Evolutionary conservation across 2,329 filamentous ascomycete species (phyloP).

Genomic region (Aphanoascus verrucosus): DNA sequence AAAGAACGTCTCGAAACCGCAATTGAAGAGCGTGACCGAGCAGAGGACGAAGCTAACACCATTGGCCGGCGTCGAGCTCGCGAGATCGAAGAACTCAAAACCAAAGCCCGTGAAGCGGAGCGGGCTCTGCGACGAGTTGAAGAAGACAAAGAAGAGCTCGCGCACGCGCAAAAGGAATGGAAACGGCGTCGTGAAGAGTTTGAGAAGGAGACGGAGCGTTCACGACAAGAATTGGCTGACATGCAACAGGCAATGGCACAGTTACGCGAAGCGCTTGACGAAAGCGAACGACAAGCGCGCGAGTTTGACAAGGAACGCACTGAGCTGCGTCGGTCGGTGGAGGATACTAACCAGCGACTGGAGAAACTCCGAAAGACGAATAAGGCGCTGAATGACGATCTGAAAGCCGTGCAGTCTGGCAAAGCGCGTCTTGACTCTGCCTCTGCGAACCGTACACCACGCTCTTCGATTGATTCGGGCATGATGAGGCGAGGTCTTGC

Average conservation of each 20-base stretch:
- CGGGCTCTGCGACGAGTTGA: conserved; percentile 59
- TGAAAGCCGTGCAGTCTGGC: conserved; percentile 31
- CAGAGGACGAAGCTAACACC: conserved; percentile 79
- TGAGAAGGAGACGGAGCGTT: conserved; percentile 57
- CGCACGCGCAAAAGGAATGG: conserved; percentile 62
- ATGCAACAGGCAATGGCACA: conserved; percentile 65
- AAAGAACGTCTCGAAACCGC: conserved; percentile 77
- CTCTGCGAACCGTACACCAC: conserved; percentile 42
- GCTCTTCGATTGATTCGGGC: conserved; percentile 50
- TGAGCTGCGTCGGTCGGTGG: conserved; percentile 63
- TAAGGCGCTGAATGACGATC: conserved; percentile 50
- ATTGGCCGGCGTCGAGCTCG: conserved; percentile 64
- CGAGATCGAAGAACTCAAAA: conserved; percentile 77
- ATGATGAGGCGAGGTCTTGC: conserved; percentile 26
- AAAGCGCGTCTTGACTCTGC: conserved; percentile 34
- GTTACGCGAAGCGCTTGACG: conserved; percentile 70
- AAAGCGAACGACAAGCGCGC: conserved; percentile 70
- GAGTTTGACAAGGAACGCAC: conserved; percentile 73
- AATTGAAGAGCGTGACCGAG: conserved; percentile 83
- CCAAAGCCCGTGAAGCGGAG: conserved; percentile 70
- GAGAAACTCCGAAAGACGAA: conserved; percentile 67
- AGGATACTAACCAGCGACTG: conserved; percentile 64
- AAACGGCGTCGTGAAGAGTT: conserved; percentile 63
- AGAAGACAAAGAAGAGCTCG: conserved; percentile 68
- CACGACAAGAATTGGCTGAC: conserved; percentile 63